phyloP scores from a whole-genome alignment of 371 early-diverging fungal species.

The Circinella minor region DNA sequence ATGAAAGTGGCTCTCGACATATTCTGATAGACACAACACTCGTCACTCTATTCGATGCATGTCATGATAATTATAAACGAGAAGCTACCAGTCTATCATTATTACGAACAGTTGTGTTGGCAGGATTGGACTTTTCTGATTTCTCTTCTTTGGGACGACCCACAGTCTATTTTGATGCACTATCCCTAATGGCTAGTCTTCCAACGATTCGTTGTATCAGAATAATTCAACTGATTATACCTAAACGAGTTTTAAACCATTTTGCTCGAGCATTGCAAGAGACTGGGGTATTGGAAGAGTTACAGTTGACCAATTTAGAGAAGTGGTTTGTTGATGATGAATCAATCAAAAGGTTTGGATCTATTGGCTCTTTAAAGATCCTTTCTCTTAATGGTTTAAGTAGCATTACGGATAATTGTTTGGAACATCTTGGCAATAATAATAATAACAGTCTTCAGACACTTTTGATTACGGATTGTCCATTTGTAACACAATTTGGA shows the following conservation, averaged over 20 bases:
- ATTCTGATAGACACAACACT: too few relatives aligned
- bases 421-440: neutral
- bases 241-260: neutral
- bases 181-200: neutral
- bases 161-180: neutral
- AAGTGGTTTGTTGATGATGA: neutral
- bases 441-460: neutral
- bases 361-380: neutral
- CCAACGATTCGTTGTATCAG: neutral
- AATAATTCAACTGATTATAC: neutral
- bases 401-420: neutral
- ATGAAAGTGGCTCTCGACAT: too few relatives aligned
- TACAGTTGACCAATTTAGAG: neutral
- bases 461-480: too few relatives aligned
- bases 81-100: too few relatives aligned
- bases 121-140: neutral
- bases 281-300: neutral
- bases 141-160: neutral
- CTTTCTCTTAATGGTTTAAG: neutral
- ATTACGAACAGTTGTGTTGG: neutral
- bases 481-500: too few relatives aligned
- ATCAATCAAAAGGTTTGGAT: neutral
- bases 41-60: too few relatives aligned
- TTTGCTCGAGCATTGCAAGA: neutral
- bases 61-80: too few relatives aligned